These are phyloP conservation scores for Phaeosphaeria sp. DNA, from an alignment of 2,329 filamentous ascomycete genomes.

Conservation along the genomic window DNA sequence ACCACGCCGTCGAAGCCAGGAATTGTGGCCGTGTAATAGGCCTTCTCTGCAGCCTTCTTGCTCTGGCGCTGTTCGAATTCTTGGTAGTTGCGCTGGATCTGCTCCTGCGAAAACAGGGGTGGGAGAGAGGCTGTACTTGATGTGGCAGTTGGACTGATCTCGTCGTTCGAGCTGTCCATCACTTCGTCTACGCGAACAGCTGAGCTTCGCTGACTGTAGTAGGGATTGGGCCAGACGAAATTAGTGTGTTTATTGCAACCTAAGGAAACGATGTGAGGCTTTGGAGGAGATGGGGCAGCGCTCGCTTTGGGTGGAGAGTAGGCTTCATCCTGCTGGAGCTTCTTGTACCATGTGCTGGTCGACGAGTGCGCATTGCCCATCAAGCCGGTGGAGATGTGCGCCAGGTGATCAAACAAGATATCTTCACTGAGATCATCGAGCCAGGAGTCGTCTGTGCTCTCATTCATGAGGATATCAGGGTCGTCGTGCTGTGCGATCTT, in stretches of 20 bases:
- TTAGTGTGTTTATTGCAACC: not conserved
- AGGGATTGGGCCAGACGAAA: not conserved
- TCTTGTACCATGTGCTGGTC: not conserved
- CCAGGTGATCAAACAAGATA: not conserved
- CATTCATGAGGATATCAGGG: not conserved
- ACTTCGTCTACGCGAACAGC: not conserved
- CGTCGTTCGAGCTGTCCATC: not conserved
- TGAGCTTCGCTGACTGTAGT: not conserved
- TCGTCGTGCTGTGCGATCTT: conserved; percentile 3
- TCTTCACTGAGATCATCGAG: not conserved
- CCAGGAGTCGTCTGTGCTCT: not conserved
- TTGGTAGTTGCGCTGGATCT: conserved; percentile 4
- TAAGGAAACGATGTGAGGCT: not conserved
- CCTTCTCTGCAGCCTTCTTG: conserved; percentile 10
- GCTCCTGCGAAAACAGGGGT: conserved; percentile 14
- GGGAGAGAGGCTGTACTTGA: not conserved
- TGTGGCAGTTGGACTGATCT: not conserved
- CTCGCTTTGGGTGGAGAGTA: not conserved
- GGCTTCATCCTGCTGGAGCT: not conserved
- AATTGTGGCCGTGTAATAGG: conserved; percentile 4
- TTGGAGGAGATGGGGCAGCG: not conserved
- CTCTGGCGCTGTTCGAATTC: conserved; percentile 2
- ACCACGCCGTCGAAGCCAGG: conserved; percentile 9
- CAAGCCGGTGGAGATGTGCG: not conserved
- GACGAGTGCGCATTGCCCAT: conserved; percentile 5